A percentile compares a stretch with the other conserved stretches of the same genome.
Conservation (phyloP, 1,284 basidiomycete species). For the Macrocybe sp. region DNA sequence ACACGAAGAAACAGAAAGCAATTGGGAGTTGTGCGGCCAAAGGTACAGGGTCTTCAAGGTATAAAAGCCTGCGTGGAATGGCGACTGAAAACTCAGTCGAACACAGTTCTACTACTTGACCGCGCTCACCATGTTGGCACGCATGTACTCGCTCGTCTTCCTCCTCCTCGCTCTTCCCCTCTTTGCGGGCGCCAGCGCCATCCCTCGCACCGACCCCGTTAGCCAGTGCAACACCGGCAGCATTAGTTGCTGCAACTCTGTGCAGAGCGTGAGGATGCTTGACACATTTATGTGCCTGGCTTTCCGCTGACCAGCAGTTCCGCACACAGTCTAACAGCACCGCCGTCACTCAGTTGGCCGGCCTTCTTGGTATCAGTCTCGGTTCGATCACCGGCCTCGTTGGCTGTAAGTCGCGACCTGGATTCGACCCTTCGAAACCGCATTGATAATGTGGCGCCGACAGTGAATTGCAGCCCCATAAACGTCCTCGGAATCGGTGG, state of each 20-base stretch:
- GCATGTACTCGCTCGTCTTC: background rate
- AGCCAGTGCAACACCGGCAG: conserved; percentile 1
- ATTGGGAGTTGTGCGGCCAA: too few relatives aligned
- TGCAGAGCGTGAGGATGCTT: background rate
- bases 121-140: conserved; percentile 1
- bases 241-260: background rate
- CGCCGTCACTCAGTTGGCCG: background rate
- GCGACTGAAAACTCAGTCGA: background rate
- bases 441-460: background rate
- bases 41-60: background rate
- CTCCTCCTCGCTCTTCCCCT: background rate
- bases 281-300: too few relatives aligned
- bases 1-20: too few relatives aligned
- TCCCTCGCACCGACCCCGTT: background rate
- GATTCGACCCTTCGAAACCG: background rate
- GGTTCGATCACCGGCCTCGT: conserved; percentile 12
- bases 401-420: conserved; percentile 14
- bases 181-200: background rate
- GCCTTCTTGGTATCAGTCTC: conserved; percentile 14
- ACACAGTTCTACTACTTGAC: background rate
- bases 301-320: too few relatives aligned
- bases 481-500: conserved; percentile 12
- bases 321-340: too few relatives aligned
- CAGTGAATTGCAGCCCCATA: conserved; percentile 18
- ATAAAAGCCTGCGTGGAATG: background rate